These are phyloP conservation scores for Chrysoporthe deuterocubensis DNA, from an alignment of 2,329 filamentous ascomycete species.

Conservation along the genomic window DNA sequence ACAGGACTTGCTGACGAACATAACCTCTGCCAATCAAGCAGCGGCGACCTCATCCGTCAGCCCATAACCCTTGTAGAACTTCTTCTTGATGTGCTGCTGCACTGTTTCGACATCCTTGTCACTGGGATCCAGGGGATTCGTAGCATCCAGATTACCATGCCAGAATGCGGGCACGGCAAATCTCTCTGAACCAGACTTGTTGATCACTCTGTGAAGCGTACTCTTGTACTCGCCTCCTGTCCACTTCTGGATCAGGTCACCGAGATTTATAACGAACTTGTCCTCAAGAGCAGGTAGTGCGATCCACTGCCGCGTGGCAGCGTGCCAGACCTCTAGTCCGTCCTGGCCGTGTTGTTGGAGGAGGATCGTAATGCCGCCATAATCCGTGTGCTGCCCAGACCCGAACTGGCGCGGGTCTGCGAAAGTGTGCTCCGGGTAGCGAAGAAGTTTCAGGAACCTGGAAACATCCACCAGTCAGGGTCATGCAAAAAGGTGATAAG, in stretches of 20 bases:
- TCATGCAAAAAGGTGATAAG: neutral
- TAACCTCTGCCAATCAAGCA: neutral
- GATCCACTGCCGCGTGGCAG: slow-evolving; percentile 30
- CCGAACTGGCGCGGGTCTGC: slow-evolving; percentile 17
- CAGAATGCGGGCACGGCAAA: slow-evolving; percentile 31
- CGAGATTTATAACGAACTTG: slow-evolving; percentile 33
- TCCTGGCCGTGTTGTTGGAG: slow-evolving; percentile 34
- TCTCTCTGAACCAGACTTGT: slow-evolving; percentile 13
- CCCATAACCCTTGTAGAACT: slow-evolving; percentile 27
- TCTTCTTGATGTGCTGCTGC: slow-evolving; percentile 32
- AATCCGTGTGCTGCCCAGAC: slow-evolving; percentile 36
- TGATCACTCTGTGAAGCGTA: slow-evolving; percentile 31
- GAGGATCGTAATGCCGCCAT: slow-evolving; percentile 34
- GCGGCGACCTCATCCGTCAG: neutral
- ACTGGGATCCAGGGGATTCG: slow-evolving; percentile 32
- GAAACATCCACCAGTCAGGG: neutral
- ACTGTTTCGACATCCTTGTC: slow-evolving; percentile 31
- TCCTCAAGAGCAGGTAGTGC: slow-evolving; percentile 31
- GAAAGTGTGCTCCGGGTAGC: slow-evolving; percentile 3
- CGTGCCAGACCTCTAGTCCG: slow-evolving; percentile 34
- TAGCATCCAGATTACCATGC: slow-evolving; percentile 34
- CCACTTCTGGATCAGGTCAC: slow-evolving; percentile 32
- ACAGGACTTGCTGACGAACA: neutral
- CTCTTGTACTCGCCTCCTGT: slow-evolving; percentile 30
- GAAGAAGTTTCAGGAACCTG: slow-evolving; percentile 5